Evolutionary conservation across 768 basidiomycete genomes (phyloP).

Genomic region (Podaxis rugospora): DNA sequence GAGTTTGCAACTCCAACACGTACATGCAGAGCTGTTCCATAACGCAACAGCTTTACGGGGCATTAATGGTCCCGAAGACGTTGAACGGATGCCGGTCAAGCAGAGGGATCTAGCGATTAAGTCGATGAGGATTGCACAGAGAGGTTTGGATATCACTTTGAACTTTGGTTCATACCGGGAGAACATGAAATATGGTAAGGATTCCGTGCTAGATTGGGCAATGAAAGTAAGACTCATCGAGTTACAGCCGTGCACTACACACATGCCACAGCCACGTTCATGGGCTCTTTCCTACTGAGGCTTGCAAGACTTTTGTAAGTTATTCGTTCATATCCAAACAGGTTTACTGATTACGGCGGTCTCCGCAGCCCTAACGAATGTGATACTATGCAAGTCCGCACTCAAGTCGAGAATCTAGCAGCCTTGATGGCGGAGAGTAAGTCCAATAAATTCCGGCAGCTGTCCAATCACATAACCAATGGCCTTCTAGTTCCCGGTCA

Average conservation of each 20-base stretch:
- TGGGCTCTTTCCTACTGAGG: slow-evolving; percentile 85
- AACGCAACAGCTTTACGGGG: slow-evolving; percentile 80
- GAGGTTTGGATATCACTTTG: slow-evolving; percentile 81
- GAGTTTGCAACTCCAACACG: slow-evolving; percentile 81
- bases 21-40: slow-evolving; percentile 84
- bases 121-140: slow-evolving; percentile 79
- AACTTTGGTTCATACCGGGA: slow-evolving; percentile 81
- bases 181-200: slow-evolving; percentile 86
- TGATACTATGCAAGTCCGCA: slow-evolving; percentile 67
- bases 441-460: slow-evolving; percentile 18
- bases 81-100: slow-evolving; percentile 72
- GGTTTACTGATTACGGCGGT: not conserved
- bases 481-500: slow-evolving; percentile 76
- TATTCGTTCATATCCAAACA: not conserved
- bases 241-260: slow-evolving; percentile 78
- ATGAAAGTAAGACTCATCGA: slow-evolving; percentile 6
- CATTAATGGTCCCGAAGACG: slow-evolving; percentile 83
- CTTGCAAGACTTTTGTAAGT: slow-evolving; percentile 79
- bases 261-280: slow-evolving; percentile 91
- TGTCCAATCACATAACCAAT: not conserved
- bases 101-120: slow-evolving; percentile 78
- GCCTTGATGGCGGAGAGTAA: slow-evolving; percentile 74
- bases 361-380: slow-evolving; percentile 75
- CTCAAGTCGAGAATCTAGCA: slow-evolving; percentile 75
- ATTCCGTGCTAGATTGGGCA: not conserved